phyloP scores from a whole-genome alignment of 2,329 filamentous ascomycete genomes.

The Pseudomassariella vexata region DNA sequence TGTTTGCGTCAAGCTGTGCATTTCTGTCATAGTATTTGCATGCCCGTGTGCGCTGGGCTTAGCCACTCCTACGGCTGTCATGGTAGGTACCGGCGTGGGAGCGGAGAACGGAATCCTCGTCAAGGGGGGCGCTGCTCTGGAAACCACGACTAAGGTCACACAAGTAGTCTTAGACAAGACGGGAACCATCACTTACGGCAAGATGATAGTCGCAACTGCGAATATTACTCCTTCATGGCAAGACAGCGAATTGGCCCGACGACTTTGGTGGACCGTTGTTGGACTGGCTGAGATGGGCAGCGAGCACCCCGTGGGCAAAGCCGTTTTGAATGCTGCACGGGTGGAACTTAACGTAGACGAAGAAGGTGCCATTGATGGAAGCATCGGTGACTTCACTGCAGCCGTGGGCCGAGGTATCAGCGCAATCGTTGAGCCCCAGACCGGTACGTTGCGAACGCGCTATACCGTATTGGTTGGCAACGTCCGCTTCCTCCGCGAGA shows the following conservation, averaged over 20 bases:
- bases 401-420: constrained; percentile 80
- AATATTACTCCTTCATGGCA: constrained; percentile 66
- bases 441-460: constrained; percentile 59
- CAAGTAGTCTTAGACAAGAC: constrained; percentile 95
- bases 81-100: constrained; percentile 97
- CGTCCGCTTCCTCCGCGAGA: constrained; percentile 66
- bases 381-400: constrained; percentile 77
- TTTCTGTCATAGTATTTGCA: constrained; percentile 96
- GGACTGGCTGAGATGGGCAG: constrained; percentile 94
- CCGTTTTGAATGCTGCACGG: constrained; percentile 72
- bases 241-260: constrained; percentile 59
- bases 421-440: constrained; percentile 72
- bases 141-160: constrained; percentile 83
- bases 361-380: constrained; percentile 75
- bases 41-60: constrained; percentile 96
- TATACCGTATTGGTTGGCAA: constrained; percentile 85
- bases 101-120: constrained; percentile 96
- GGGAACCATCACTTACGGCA: constrained; percentile 87
- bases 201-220: constrained; percentile 82
- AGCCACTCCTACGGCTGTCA: constrained; percentile 92
- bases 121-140: constrained; percentile 88
- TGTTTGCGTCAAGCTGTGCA: constrained; percentile 95
- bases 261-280: constrained; percentile 92
- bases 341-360: constrained; percentile 64
- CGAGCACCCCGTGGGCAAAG: constrained; percentile 92